Evolutionary conservation across 169 alveolate genomes (phyloP).

Genomic region (Plasmodium chabaudi): DNA sequence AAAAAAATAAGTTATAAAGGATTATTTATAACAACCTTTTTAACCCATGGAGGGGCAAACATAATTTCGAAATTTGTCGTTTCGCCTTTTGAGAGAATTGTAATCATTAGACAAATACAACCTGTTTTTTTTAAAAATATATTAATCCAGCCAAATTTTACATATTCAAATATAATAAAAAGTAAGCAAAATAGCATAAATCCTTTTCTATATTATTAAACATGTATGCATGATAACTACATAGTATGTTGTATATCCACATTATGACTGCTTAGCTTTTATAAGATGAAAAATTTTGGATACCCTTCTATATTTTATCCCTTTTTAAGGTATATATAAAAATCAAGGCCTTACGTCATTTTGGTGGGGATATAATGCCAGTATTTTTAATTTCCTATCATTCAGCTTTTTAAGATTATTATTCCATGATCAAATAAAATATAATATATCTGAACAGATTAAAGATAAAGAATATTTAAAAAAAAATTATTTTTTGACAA

Average conservation of each 20-base stretch:
- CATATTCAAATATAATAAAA: conserved; percentile 55
- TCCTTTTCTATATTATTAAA: neutral
- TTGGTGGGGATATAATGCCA: conserved; percentile 76
- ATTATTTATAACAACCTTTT: conserved; percentile 66
- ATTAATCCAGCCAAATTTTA: conserved; percentile 40
- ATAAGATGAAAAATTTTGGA: no score
- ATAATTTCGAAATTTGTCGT: conserved; percentile 61
- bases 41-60: conserved; percentile 76
- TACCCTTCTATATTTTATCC: neutral
- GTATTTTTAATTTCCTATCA: conserved; percentile 50
- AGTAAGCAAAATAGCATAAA: conserved; percentile 12
- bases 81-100: conserved; percentile 62
- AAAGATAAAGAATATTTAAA: conserved; percentile 3
- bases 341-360: conserved; percentile 61
- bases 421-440: conserved; percentile 60
- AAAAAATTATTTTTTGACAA: conserved; percentile 19
- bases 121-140: conserved; percentile 49
- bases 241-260: neutral
- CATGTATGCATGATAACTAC: neutral
- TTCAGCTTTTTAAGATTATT: conserved; percentile 58
- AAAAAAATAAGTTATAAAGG: conserved; percentile 56
- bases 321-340: conserved; percentile 31
- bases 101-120: conserved; percentile 68
- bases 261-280: no score
- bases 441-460: conserved; percentile 5